Evolutionary conservation across 2,329 filamentous ascomycete genomes (phyloP).

Genomic region (Diaporthe vexans): DNA sequence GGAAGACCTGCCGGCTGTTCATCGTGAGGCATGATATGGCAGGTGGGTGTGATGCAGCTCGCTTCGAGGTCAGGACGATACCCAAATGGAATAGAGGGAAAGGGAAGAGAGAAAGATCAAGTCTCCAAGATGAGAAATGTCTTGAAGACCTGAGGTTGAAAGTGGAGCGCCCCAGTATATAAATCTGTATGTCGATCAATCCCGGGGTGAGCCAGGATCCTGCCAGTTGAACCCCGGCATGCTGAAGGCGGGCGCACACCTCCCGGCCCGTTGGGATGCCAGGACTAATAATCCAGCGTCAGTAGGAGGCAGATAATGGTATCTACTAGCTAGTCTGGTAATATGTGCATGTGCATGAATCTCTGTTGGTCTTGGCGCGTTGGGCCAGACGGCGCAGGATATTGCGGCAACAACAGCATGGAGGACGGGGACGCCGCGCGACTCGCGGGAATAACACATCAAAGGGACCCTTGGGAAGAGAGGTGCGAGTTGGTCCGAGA

Average conservation of each 20-base stretch:
- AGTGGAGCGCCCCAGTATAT: constrained; percentile 28
- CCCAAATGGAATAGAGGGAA: neutral
- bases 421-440: constrained; percentile 16
- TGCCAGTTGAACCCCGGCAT: neutral
- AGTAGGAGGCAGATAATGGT: neutral
- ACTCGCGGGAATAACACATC: constrained; percentile 12
- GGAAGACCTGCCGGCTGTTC: neutral
- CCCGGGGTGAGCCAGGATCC: neutral
- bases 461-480: no score
- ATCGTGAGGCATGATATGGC: constrained; percentile 33
- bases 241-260: neutral
- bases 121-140: neutral
- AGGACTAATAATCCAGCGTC: neutral
- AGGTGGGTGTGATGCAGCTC: neutral
- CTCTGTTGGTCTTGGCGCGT: constrained; percentile 4
- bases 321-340: neutral
- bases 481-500: constrained; percentile 26
- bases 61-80: neutral
- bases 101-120: neutral
- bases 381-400: neutral
- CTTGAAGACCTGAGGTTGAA: constrained; percentile 13
- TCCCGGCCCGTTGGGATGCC: neutral
- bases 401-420: constrained; percentile 7
- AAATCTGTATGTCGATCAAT: constrained; percentile 32
- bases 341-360: constrained; percentile 21